Conservation (phyloP, 2,329 filamentous ascomycete genomes). For the Metarhizium rileyi region DNA sequence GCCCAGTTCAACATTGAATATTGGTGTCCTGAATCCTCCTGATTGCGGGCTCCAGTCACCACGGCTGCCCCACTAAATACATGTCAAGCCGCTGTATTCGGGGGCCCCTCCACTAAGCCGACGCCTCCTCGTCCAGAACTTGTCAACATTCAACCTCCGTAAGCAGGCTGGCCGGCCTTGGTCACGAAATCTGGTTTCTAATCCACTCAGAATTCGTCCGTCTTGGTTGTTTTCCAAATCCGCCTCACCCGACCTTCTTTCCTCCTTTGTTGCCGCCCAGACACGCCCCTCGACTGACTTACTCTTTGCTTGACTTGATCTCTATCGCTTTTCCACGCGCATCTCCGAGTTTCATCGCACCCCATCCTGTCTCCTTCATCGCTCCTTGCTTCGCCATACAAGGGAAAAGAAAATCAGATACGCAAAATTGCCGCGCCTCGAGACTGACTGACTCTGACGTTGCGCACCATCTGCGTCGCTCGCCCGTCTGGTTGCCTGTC, state of each 20-base stretch:
- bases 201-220: not conserved
- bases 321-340: not conserved
- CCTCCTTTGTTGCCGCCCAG: not conserved
- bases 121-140: not conserved
- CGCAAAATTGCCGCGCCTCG: not conserved
- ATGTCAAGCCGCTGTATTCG: no score
- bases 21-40: no score
- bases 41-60: no score
- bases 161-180: not conserved
- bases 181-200: not conserved
- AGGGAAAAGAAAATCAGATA: no score
- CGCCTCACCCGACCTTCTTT: not conserved
- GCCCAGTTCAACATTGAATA: no score
- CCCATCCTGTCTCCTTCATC: not conserved
- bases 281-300: not conserved
- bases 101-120: no score
- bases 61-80: no score
- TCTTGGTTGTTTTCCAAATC: not conserved
- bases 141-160: not conserved
- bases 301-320: not conserved
- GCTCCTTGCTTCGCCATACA: not conserved
- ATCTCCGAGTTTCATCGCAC: no score
- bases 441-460: not conserved
- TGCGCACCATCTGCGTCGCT: not conserved
- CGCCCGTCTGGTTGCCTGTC: not conserved